Percentiles rank a stretch among this genome's conserved stretches.
Conservation (phyloP, 305 asterid species). For the Ilex paraguariensis region DNA sequence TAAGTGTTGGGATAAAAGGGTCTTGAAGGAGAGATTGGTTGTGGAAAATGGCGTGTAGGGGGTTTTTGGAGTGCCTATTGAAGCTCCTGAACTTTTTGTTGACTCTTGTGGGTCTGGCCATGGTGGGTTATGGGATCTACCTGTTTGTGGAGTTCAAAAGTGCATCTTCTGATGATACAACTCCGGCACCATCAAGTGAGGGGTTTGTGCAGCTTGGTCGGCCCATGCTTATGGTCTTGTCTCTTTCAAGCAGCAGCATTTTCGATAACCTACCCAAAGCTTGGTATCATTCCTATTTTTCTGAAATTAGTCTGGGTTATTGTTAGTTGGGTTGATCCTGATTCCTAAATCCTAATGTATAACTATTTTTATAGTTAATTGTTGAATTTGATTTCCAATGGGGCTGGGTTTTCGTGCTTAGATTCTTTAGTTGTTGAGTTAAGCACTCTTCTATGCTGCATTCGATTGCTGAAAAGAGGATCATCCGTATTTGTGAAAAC, state of each 20-base stretch:
- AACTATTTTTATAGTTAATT: no score
- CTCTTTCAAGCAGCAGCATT: constrained; percentile 53
- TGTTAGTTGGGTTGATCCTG: background rate
- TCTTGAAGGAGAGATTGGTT: no score
- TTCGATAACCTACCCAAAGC: constrained; percentile 94
- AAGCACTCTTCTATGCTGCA: no score
- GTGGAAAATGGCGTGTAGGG: constrained; percentile 71
- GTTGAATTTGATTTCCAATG: no score
- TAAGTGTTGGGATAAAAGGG: background rate
- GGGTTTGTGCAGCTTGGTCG: constrained; percentile 78
- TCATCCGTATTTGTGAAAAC: no score
- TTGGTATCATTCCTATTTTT: constrained; percentile 45
- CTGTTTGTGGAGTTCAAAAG: constrained; percentile 75
- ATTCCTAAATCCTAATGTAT: no score
- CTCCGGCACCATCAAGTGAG: constrained; percentile 40
- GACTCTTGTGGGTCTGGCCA: constrained; percentile 78
- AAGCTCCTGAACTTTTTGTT: constrained; percentile 78
- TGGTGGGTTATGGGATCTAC: constrained; percentile 89
- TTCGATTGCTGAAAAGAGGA: no score
- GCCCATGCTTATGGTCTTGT: constrained; percentile 74
- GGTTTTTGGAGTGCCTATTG: constrained; percentile 77
- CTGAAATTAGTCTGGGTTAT: constrained; percentile 6
- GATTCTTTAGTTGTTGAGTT: no score
- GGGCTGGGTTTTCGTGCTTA: no score
- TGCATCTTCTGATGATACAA: constrained; percentile 41